phyloP scores from a whole-genome alignment of 2,329 filamentous ascomycete genomes.

The Alternaria viburni region DNA sequence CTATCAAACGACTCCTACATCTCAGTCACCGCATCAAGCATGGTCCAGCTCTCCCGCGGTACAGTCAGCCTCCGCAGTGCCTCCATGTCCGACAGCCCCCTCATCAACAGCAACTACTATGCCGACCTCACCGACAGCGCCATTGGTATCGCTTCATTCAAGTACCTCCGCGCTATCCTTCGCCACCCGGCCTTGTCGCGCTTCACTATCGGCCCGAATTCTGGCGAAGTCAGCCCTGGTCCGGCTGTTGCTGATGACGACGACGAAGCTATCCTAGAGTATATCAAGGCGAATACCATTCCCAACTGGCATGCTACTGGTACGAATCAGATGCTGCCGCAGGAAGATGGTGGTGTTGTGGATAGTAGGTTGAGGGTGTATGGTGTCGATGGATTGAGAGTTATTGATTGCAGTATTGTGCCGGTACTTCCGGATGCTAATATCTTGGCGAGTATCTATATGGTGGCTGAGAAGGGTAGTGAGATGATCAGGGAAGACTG shows the following conservation, averaged over 20 bases:
- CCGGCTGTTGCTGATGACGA: conserved; percentile 25
- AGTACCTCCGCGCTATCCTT: conserved; percentile 40
- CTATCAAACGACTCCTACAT: conserved; percentile 44
- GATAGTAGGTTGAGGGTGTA: conserved; percentile 38
- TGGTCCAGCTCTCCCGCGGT: conserved; percentile 43
- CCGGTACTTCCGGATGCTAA: conserved; percentile 31
- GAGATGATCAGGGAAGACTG: conserved; percentile 36
- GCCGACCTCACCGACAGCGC: conserved; percentile 40
- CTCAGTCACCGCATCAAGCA: conserved; percentile 36
- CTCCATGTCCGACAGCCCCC: conserved; percentile 37
- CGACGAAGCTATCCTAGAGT: conserved; percentile 37
- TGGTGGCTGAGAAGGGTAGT: conserved; percentile 35
- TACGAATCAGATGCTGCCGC: conserved; percentile 41
- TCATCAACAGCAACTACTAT: conserved; percentile 48
- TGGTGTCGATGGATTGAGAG: conserved; percentile 39
- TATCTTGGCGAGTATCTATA: conserved; percentile 30
- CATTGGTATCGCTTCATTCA: conserved; percentile 42
- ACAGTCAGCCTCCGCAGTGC: conserved; percentile 42
- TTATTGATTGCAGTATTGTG: conserved; percentile 44
- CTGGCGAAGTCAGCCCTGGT: conserved; percentile 40
- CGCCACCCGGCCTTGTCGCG: conserved; percentile 19
- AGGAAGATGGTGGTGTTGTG: conserved; percentile 42
- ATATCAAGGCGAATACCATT: conserved; percentile 30
- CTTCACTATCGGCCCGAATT: conserved; percentile 28
- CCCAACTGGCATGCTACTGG: conserved; percentile 43